phyloP scores from a whole-genome alignment of 2,329 filamentous ascomycete species.

The Penicillium sp. region DNA sequence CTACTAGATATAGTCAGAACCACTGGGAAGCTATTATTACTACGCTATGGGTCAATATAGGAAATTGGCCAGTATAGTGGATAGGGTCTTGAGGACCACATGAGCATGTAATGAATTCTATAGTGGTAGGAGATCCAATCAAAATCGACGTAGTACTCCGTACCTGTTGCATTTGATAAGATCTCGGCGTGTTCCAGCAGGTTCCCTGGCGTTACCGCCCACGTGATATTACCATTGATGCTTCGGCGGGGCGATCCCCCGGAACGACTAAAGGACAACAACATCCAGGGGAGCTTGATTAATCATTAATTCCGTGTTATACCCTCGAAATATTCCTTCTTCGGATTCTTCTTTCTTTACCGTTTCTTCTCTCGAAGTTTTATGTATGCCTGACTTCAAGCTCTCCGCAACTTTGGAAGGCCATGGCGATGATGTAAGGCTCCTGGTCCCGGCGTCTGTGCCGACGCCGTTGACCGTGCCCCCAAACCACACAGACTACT shows the following conservation, averaged over 20 bases:
- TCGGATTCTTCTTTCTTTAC: not conserved
- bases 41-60: not conserved
- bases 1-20: not conserved
- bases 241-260: constrained; percentile 21
- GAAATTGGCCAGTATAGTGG: not conserved
- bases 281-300: constrained; percentile 12
- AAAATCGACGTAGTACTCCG: not conserved
- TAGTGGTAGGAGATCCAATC: not conserved
- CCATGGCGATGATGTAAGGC: constrained; percentile 86
- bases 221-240: constrained; percentile 27
- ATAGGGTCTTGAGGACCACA: not conserved
- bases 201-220: constrained; percentile 28
- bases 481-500: constrained; percentile 17
- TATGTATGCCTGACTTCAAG: constrained; percentile 77
- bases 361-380: constrained; percentile 9
- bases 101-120: not conserved
- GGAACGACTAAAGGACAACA: constrained; percentile 27
- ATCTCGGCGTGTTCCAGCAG: constrained; percentile 21
- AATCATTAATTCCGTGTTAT: constrained; percentile 9
- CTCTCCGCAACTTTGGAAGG: constrained; percentile 85
- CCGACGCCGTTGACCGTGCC: constrained; percentile 13
- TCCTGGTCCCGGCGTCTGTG: constrained; percentile 12
- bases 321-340: not conserved
- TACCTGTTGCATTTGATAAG: not conserved
- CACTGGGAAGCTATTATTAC: not conserved